A percentile compares a stretch with the other conserved stretches of the same genome.
Conservation (phyloP, 768 basidiomycete genomes). For the Lyophyllum shimeji region DNA sequence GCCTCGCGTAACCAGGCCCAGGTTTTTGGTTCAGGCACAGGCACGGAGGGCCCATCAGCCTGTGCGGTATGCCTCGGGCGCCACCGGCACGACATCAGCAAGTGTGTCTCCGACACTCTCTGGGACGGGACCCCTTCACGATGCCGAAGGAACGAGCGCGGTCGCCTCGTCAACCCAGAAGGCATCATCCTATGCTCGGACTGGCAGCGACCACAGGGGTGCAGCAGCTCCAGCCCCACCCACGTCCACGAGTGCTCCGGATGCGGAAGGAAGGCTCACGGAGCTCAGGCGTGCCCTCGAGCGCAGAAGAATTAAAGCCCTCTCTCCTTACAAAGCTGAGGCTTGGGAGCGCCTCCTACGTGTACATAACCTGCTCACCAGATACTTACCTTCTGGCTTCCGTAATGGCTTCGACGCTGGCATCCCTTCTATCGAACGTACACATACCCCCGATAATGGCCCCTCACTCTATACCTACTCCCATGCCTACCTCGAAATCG, state of each 20-base stretch:
- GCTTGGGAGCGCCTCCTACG: slow-evolving; percentile 29
- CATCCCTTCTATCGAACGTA: slow-evolving; percentile 27
- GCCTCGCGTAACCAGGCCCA: neutral
- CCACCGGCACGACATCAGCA: neutral
- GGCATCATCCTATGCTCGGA: neutral
- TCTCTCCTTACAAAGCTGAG: slow-evolving; percentile 28
- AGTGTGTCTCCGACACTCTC: neutral
- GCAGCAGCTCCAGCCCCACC: neutral
- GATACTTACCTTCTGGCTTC: slow-evolving; percentile 28
- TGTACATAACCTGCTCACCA: slow-evolving; percentile 11
- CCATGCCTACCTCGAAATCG: slow-evolving; percentile 16
- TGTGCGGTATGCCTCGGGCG: neutral
- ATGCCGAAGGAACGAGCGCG: neutral
- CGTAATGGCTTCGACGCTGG: slow-evolving; percentile 31
- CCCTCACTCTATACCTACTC: slow-evolving; percentile 14
- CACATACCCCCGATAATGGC: slow-evolving; percentile 31
- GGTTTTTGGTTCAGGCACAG: neutral
- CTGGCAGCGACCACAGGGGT: neutral
- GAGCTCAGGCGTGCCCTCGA: slow-evolving; percentile 39
- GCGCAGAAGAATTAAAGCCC: slow-evolving; percentile 24
- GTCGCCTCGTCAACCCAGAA: neutral
- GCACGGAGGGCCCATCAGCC: neutral
- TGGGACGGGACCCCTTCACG: neutral
- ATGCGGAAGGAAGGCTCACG: slow-evolving; percentile 33
- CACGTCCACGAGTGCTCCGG: slow-evolving; percentile 34